Evolutionary conservation across 805 yeast species (phyloP).

Genomic region (Metschnikowia lunata): DNA sequence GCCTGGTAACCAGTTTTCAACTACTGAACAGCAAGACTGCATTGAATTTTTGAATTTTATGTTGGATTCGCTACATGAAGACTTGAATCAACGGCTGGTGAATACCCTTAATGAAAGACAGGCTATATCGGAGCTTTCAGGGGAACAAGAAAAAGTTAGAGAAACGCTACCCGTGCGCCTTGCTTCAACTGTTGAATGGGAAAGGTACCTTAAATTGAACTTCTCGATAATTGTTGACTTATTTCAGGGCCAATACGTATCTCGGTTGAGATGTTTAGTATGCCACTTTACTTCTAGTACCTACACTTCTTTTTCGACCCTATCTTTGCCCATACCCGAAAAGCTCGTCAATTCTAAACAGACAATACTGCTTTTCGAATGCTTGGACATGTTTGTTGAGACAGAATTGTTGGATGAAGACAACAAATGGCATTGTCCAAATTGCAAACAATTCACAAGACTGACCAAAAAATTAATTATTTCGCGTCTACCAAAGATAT

Average conservation of each 20-base stretch:
- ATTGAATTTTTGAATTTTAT: slow-evolving; percentile 75
- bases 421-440: slow-evolving; percentile 81
- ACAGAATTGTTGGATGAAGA: slow-evolving; percentile 71
- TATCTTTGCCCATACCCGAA: slow-evolving; percentile 76
- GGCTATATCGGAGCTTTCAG: slow-evolving; percentile 43
- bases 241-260: slow-evolving; percentile 85
- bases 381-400: slow-evolving; percentile 73
- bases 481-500: slow-evolving; percentile 70
- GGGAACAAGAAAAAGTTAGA: slow-evolving; percentile 64
- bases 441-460: slow-evolving; percentile 57
- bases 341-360: slow-evolving; percentile 23
- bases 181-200: slow-evolving; percentile 92
- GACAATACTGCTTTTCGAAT: slow-evolving; percentile 46
- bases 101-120: slow-evolving; percentile 28
- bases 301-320: slow-evolving; percentile 73
- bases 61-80: slow-evolving; percentile 78
- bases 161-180: slow-evolving; percentile 71
- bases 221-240: slow-evolving; percentile 75
- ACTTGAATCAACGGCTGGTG: slow-evolving; percentile 60
- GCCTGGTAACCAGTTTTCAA: slow-evolving; percentile 52
- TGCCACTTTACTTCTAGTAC: slow-evolving; percentile 82
- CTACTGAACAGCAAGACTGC: slow-evolving; percentile 78
- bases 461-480: slow-evolving; percentile 69
- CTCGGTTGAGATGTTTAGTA: slow-evolving; percentile 67
- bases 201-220: slow-evolving; percentile 72